Conservation (phyloP, 163 green algal species). For the Chlorella variabilis region DNA sequence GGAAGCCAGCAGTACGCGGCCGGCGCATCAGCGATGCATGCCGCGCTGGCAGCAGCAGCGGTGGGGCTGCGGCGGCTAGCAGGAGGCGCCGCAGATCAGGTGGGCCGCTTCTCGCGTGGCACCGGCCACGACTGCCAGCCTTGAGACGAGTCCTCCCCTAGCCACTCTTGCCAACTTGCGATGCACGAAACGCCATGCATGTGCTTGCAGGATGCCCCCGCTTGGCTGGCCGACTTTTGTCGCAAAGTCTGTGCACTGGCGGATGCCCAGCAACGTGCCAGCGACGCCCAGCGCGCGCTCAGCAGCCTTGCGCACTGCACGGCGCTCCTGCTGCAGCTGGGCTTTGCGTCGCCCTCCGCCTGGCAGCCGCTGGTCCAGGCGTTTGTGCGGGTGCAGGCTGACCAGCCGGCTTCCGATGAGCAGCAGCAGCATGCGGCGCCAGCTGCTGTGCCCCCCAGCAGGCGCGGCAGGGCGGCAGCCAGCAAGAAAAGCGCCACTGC, state of each 20-base stretch:
- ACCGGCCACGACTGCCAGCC: no score
- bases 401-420: not conserved
- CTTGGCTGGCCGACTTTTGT: constrained; percentile 2
- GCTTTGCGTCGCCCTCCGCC: not conserved
- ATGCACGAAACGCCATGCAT: not conserved
- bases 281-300: not conserved
- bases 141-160: no score
- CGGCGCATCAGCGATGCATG: not conserved
- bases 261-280: constrained; percentile 14
- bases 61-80: not conserved
- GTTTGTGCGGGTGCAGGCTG: constrained; percentile 9
- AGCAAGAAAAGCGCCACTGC: constrained; percentile 11
- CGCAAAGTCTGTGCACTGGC: constrained; percentile 1
- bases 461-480: not conserved
- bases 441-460: not conserved
- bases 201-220: not conserved
- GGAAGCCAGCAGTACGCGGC: not conserved
- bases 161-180: not conserved
- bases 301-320: constrained; percentile 11
- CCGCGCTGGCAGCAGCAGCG: constrained; percentile 5
- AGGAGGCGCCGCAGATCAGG: not conserved
- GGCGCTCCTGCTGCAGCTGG: constrained; percentile 18
- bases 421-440: not conserved
- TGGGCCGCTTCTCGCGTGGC: no score
- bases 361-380: constrained; percentile 28